Evolutionary conservation across 1,284 basidiomycete genomes (phyloP), one percentile per base, ranked within the genome.

Genomic region (Hypsizygus ulmarius): DNA sequence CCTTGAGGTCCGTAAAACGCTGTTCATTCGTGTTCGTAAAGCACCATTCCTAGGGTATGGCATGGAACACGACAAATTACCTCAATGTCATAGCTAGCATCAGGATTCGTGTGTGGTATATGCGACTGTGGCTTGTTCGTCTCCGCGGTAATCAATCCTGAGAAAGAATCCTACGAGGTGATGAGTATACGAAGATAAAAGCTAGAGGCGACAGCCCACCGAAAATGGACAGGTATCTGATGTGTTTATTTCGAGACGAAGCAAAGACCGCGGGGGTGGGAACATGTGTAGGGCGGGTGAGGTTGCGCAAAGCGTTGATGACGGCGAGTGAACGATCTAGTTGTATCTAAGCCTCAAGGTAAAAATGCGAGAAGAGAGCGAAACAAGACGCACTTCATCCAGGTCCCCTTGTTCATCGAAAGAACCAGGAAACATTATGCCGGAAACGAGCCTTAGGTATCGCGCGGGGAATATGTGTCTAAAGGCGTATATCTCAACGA

Each of bases 31-130:
- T 8, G 49, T 50, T 7, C 49, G 5, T 11, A 43, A 6, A 34
- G 11, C 30, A 18, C 40, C 10, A 32, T 11, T n/a, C 2, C 30
- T 21, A 33, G 21, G 12, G 6, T 9, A 16, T 25, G n/a, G 5
- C 14, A 38, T 7, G 41, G 25, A 8, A 41, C 7, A 7, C 7
- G 4, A 7, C 21, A 34, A 29, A 56, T 16, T 33, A 73, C 73
- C 57, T 74, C 65, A 12, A 72, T 65, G 49, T 72, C 62, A 52
- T 71, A 73, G 48, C 68, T 73, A 10, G 59, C 53, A 48, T 72
- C 67, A 18, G 45, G 27, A 16, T 44, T 43, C 1, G 44, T 42
- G 36, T 18, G 18, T 46, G 44, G 30, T 25, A 47, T 39, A n/a
- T 37, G 39, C 14, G 43, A 27, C 39, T 38, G 39, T 33, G 42